These are phyloP conservation scores for Agrostemma githago DNA, from an alignment of 148 eudicot genomes.

Conservation along the genomic window DNA sequence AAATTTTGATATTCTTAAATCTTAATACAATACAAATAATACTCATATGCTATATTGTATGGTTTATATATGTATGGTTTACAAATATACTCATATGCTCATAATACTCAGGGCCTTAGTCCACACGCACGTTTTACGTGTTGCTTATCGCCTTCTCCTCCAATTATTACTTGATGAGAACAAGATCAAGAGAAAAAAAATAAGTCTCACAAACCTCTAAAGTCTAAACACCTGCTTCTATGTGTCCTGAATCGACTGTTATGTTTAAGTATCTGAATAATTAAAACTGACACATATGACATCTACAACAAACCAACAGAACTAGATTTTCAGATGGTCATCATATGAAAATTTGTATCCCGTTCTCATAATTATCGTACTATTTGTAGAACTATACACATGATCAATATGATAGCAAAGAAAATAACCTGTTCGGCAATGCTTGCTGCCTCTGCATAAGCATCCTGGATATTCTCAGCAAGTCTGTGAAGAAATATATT, in stretches of 20 bases:
- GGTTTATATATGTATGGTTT: too few relatives aligned
- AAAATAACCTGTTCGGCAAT: conserved; percentile 92
- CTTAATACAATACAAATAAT: too few relatives aligned
- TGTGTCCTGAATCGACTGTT: neutral
- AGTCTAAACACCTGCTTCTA: neutral
- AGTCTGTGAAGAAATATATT: conserved; percentile 97
- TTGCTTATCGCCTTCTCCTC: too few relatives aligned
- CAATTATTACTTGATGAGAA: too few relatives aligned
- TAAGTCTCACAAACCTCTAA: neutral
- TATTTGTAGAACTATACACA: neutral
- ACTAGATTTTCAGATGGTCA: neutral
- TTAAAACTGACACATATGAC: neutral
- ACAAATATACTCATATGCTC: too few relatives aligned
- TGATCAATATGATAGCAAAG: neutral
- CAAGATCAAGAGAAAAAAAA: neutral
- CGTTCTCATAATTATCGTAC: neutral
- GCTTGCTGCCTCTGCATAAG: conserved; percentile 99
- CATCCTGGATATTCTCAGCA: conserved; percentile 99
- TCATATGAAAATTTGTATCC: neutral
- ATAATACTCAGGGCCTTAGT: too few relatives aligned
- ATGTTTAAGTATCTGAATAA: neutral
- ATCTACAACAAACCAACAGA: neutral
- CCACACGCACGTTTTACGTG: too few relatives aligned
- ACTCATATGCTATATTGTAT: too few relatives aligned
- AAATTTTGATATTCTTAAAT: too few relatives aligned